Conservation (phyloP, 2,329 filamentous ascomycete genomes). For the Aotearoamyces nothofagi region DNA sequence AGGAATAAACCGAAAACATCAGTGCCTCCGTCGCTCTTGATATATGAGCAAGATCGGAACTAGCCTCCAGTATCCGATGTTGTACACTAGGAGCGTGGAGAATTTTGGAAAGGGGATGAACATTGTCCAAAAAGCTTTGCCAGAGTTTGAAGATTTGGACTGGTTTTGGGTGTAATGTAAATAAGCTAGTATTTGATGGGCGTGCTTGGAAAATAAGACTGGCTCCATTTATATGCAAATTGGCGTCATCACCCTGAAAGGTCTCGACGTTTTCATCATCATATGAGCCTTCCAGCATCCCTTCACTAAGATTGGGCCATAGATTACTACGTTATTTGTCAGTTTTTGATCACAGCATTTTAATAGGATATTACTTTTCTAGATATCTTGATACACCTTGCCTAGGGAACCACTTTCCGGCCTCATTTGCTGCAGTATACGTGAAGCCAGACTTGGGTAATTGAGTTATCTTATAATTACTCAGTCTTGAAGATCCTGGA, state of each 20-base stretch:
- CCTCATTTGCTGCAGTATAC: conserved; percentile 4
- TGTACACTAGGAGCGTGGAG: conserved; percentile 50
- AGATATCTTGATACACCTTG: conserved; percentile 14
- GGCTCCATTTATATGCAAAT: too few species aligned
- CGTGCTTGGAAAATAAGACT: too few species aligned
- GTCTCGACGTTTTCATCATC: too few species aligned
- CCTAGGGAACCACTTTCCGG: conserved; percentile 10
- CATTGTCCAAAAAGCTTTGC: conserved; percentile 57
- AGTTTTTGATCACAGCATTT: neutral
- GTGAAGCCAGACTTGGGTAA: too few species aligned
- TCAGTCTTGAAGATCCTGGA: conserved; percentile 2
- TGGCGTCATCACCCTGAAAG: too few species aligned
- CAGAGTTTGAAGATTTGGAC: conserved; percentile 73
- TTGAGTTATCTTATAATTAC: too few species aligned
- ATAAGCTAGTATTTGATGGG: too few species aligned
- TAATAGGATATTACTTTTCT: conserved; percentile 10
- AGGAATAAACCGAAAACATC: conserved; percentile 48
- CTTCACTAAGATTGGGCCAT: conserved; percentile 17
- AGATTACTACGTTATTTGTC: conserved; percentile 11
- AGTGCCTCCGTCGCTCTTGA: conserved; percentile 39
- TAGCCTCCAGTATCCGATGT: conserved; percentile 42
- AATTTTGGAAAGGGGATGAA: conserved; percentile 51
- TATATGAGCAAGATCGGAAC: conserved; percentile 22
- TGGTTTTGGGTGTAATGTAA: too few species aligned
- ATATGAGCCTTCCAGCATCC: conserved; percentile 18